Base-by-base conservation (phyloP, 2,329 filamentous ascomycete species). In the Emericellopsis atlantica region DNA sequence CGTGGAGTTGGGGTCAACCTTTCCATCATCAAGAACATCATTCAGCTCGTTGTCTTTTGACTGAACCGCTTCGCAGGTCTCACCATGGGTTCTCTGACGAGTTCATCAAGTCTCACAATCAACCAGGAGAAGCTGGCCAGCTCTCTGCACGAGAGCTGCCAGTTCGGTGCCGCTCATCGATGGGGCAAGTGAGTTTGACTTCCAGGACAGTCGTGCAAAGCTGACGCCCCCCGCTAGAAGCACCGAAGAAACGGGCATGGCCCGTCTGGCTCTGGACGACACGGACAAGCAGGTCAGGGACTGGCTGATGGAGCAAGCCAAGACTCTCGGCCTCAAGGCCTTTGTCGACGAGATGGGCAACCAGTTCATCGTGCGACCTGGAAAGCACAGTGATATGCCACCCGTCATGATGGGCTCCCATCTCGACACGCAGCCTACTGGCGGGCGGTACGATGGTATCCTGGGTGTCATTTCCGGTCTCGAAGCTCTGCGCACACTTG, bases 311-410 rank as follows among this genome's bases (percentile, higher is more conserved):
- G 60, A 76, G 33, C 80, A 78, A 1, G 77, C 76, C 1, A 60
- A 74, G 51, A 65, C 64, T 1, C 62, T 89, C 1, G 81, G 79
- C 15, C 90, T 84, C 59, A 66, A 67, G 4, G 67, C 84, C 14
- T 80, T 71, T 0, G 59, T 87, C 4, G 86, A 93, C 55, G 65
- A 75, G 40, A 87, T 92, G 79, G 85, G 85, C 16, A 92, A 92
- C 50, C 84, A 53, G 40, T 92, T 92, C 54, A 83, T 84, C 1
- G 68, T 84, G 5, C 72, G 80, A 4, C 71, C 76, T 3, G 84
- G 85, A 1, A 62, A 71, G 42, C 60, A 61, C 40, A 62, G 67
- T 15, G 66, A 73, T 22, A 72, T 73, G 2, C 67, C 75, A 8
- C 72, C 83, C 3, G 82, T 81, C 11, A 84, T 77, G 46, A 80